Base-by-base conservation (phyloP, 352 stramenopile species). In the Phytophthora cactorum region DNA sequence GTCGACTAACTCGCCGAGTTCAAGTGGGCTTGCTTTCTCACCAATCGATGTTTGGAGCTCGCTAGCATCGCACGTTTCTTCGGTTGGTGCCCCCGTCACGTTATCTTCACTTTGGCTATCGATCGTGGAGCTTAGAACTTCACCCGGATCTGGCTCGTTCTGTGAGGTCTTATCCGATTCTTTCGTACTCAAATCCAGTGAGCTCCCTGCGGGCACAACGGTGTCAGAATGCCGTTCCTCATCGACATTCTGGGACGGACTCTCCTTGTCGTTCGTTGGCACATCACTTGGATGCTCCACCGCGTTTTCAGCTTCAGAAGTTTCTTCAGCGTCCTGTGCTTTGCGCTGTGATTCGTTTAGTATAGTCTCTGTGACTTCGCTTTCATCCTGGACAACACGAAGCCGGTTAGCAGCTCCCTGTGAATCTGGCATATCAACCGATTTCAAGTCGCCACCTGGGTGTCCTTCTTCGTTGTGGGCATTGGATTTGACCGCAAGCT, bases 191-290 rank as follows among this genome's bases (percentile, higher is more conserved):
- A 25, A 9, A 25, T 46, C 39, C 15, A 15, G 14, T 27, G 39
- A 46, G 3, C 15, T 46, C 39, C 6, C 39, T 15, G 49, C 27
- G 52, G 29, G 25, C 38, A 59, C 34, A 59, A 44, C 22, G 45
- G 8, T 57, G 51, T 68, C 58, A 61, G 43, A 41, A 44, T 52
- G 50, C 12, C 51, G 27, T 27, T 49, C 43, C 39, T 67, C 57
- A 55, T 51, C 41, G 31, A 34, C 41, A 56, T 66, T 54, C 44
- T 46, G 43, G 10, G 1, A 41, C 9, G 28, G 15, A 29, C 0
- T 22, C 31, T n/a, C 14, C 38, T 68, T 39, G n/a, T 46, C 15
- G 25, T 17, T 14, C 11, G 9, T 34, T 28, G 29, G 15, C 3
- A 5, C 25, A 2, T 31, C 60, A 61, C 4, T 44, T 10, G 45